These are phyloP conservation scores for Geum urbanum DNA, from an alignment of 306 rosid genomes.

Conservation along the genomic window DNA sequence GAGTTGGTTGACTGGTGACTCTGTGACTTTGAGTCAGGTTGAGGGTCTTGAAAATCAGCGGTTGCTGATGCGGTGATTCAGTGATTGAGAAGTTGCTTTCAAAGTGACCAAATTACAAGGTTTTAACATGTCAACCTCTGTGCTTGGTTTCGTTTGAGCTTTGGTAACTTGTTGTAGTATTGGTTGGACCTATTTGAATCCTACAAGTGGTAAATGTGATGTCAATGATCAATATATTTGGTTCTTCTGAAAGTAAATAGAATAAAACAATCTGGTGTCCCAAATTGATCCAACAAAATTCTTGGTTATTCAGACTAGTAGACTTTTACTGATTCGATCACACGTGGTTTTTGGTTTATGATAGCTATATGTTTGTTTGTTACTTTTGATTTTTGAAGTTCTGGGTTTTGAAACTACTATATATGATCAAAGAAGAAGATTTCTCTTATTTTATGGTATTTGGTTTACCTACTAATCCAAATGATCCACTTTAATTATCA, in stretches of 20 bases:
- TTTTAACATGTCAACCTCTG: background rate
- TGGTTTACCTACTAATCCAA: constrained; percentile 8
- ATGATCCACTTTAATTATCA: background rate
- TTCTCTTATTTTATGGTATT: background rate
- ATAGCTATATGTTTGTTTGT: background rate
- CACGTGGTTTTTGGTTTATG: background rate
- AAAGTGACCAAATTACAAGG: background rate
- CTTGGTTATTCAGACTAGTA: too few species aligned
- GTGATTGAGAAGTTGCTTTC: constrained; percentile 34
- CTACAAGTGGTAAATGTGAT: background rate
- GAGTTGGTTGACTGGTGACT: constrained; percentile 44
- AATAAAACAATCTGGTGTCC: background rate
- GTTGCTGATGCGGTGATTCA: constrained; percentile 37
- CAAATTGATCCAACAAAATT: background rate
- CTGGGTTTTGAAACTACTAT: constrained; percentile 1
- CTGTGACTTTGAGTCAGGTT: background rate
- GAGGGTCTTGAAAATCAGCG: constrained; percentile 13
- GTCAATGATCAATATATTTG: background rate
- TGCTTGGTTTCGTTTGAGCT: too few species aligned
- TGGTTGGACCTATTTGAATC: background rate
- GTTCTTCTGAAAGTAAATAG: background rate
- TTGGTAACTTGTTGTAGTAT: background rate
- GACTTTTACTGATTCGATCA: too few species aligned
- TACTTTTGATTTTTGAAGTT: background rate
- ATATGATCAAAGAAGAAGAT: background rate